A percentile compares a stretch with the other conserved stretches of the same genome.
These are phyloP conservation scores for Malassezia japonica DNA, from an alignment of 1,284 basidiomycete species.

Conservation along the genomic window DNA sequence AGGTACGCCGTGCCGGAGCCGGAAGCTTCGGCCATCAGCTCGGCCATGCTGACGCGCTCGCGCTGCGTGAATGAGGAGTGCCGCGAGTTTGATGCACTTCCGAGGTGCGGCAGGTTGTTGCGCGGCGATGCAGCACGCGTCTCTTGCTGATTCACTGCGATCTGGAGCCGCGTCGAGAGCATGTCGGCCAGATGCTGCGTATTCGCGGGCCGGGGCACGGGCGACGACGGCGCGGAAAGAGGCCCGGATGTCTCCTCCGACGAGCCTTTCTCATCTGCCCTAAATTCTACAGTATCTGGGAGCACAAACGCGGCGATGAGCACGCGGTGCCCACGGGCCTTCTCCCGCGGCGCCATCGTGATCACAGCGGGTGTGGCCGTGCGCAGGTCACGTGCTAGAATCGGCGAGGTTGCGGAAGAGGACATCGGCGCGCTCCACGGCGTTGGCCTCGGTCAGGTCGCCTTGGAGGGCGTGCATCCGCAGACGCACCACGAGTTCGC, in stretches of 20 bases:
- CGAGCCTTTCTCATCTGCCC: constrained; percentile 20
- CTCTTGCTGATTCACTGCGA: constrained; percentile 17
- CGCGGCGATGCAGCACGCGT: neutral
- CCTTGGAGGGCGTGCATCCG: constrained; percentile 24
- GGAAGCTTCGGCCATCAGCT: constrained; percentile 36
- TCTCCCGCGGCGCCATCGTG: neutral
- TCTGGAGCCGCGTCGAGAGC: constrained; percentile 26
- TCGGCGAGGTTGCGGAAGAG: constrained; percentile 9
- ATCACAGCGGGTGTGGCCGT: neutral
- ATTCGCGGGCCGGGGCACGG: constrained; percentile 14
- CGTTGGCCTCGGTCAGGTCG: constrained; percentile 35
- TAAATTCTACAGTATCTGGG: constrained; percentile 35
- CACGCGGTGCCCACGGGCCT: constrained; percentile 19
- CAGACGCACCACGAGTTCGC: constrained; percentile 30
- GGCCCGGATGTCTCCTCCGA: constrained; percentile 7
- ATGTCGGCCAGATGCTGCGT: constrained; percentile 27
- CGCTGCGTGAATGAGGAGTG: constrained; percentile 24
- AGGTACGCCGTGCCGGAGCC: constrained; percentile 3
- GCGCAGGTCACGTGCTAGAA: neutral
- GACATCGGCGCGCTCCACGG: constrained; percentile 29
- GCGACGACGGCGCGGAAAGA: constrained; percentile 19
- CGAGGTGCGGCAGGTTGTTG: neutral
- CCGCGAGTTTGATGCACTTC: constrained; percentile 5
- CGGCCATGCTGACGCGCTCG: constrained; percentile 35
- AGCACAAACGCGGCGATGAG: constrained; percentile 42